A percentile compares a stretch with the other conserved stretches of the same genome.
Conservation (phyloP, 73 alveolate genomes). For the Tetrahymena thermophila region DNA sequence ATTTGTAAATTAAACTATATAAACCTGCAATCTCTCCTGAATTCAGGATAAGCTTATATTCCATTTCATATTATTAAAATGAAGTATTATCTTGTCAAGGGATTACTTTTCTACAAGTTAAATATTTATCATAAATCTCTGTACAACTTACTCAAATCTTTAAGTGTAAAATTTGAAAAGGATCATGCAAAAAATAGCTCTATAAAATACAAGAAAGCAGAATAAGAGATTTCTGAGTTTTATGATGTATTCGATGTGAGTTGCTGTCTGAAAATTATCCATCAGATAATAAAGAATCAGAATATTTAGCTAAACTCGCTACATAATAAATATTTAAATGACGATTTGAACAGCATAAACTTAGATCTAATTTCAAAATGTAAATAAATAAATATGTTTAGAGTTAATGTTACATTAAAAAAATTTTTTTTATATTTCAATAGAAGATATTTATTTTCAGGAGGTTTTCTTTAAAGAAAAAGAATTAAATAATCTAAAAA, state of each 20-base stretch:
- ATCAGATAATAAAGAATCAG: background rate
- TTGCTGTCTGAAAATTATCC: background rate
- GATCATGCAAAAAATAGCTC: background rate
- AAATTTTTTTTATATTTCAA: background rate
- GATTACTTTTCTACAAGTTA: background rate
- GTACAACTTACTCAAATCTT: background rate
- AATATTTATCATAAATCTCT: background rate
- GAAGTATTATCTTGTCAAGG: background rate
- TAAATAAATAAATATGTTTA: background rate
- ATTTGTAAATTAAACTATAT: background rate
- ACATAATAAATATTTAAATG: background rate
- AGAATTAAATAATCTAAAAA: background rate
- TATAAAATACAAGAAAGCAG: background rate
- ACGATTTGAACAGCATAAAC: background rate
- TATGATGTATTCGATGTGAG: background rate
- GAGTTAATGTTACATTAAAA: background rate
- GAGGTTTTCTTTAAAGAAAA: background rate
- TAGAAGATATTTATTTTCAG: background rate
- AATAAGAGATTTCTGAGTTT: background rate
- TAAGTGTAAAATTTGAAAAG: background rate
- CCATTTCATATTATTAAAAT: background rate
- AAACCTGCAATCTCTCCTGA: background rate
- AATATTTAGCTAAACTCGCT: background rate
- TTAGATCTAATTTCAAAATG: background rate
- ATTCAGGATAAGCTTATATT: background rate